phyloP scores from a whole-genome alignment of 1,284 basidiomycete genomes.

The Kalmanozyma brasiliensis region DNA sequence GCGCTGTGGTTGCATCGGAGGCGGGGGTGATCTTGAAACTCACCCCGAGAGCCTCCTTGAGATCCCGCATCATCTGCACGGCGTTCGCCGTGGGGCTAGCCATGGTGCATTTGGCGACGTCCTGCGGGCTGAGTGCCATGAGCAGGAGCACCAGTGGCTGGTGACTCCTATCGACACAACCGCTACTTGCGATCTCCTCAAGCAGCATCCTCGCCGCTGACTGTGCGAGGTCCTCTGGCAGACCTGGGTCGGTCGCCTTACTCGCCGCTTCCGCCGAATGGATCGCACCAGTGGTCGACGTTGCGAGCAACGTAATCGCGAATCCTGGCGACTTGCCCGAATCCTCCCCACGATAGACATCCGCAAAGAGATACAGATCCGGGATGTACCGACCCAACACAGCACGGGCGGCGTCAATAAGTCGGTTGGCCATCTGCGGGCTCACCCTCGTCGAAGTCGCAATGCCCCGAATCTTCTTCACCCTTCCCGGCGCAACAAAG shows the following conservation, averaged over 20 bases:
- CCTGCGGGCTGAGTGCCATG: constrained; percentile 95
- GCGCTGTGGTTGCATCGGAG: background rate
- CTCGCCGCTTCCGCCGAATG: constrained; percentile 88
- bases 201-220: constrained; percentile 82
- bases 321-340: constrained; percentile 98
- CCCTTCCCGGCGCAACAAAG: constrained; percentile 87
- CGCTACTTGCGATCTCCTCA: constrained; percentile 80
- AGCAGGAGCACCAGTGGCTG: constrained; percentile 87
- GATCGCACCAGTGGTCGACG: constrained; percentile 89
- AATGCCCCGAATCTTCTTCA: constrained; percentile 93
- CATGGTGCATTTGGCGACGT: constrained; percentile 89
- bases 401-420: constrained; percentile 92
- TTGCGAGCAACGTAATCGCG: constrained; percentile 87
- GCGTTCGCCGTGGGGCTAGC: constrained; percentile 79
- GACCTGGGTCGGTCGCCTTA: constrained; percentile 69
- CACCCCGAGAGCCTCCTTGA: constrained; percentile 81
- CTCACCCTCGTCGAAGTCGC: constrained; percentile 82
- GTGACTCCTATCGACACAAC: constrained; percentile 90
- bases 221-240: constrained; percentile 89
- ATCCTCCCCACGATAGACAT: constrained; percentile 97
- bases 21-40: constrained; percentile 71
- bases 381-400: constrained; percentile 96
- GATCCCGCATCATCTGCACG: constrained; percentile 87
- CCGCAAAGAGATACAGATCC: constrained; percentile 97
- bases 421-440: constrained; percentile 95